phyloP scores from a whole-genome alignment of 441 rosid species.

The Eruca vesicaria region DNA sequence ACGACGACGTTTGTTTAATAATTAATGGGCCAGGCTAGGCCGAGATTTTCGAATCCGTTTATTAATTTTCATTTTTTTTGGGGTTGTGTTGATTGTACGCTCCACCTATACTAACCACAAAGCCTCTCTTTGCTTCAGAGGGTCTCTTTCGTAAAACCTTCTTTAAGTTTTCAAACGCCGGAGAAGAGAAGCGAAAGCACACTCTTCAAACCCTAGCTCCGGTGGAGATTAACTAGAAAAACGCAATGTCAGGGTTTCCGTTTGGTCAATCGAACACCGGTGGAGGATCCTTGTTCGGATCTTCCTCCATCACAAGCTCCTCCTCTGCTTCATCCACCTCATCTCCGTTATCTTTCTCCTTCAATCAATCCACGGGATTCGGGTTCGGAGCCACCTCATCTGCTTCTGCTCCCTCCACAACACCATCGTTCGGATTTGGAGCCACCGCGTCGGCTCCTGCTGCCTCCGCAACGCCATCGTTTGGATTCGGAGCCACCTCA shows the following conservation, averaged over 20 bases:
- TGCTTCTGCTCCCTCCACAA: neutral
- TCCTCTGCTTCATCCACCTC: slow-evolving; percentile 43
- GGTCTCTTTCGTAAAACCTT: slow-evolving; percentile 15
- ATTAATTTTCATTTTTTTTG: neutral
- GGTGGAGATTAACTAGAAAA: slow-evolving; percentile 34
- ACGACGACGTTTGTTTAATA: neutral
- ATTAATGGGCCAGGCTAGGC: slow-evolving; percentile 27
- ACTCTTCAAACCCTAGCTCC: slow-evolving; percentile 1
- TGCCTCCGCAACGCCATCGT: neutral
- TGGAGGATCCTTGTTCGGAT: slow-evolving; percentile 43
- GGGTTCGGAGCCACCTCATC: slow-evolving; percentile 32
- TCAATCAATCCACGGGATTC: slow-evolving; percentile 25
- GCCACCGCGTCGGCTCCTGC: neutral
- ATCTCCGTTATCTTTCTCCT: slow-evolving; percentile 33
- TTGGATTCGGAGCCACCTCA: neutral
- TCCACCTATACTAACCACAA: neutral
- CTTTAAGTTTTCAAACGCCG: slow-evolving; percentile 20
- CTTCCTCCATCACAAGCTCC: slow-evolving; percentile 39
- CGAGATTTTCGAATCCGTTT: neutral
- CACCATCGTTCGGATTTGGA: neutral
- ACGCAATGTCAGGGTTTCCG: slow-evolving; percentile 35
- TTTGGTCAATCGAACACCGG: slow-evolving; percentile 34
- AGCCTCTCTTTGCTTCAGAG: neutral
- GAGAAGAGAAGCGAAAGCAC: slow-evolving; percentile 20
- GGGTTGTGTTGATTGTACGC: slow-evolving; percentile 18